Evolutionary conservation across 1,284 basidiomycete genomes (phyloP).

Genomic region (Cutaneotrichosporon cyanovorans): DNA sequence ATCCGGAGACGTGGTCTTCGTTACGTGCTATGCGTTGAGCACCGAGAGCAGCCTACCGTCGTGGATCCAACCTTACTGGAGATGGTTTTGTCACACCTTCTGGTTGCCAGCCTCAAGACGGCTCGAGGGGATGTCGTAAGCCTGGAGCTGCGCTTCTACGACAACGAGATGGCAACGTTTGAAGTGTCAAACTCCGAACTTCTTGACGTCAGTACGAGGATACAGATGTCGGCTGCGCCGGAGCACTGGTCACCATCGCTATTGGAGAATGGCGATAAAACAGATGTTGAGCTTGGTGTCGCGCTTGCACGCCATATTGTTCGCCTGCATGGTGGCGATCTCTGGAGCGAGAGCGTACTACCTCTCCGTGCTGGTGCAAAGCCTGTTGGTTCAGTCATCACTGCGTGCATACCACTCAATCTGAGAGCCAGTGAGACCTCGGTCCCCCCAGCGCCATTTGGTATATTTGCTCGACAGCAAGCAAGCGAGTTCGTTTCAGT

Average conservation of each 20-base stretch:
- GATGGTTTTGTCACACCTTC: conserved; percentile 33
- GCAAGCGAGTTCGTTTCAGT: conserved; percentile 2
- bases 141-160: conserved; percentile 15
- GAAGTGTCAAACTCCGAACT: conserved; percentile 29
- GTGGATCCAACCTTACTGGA: conserved; percentile 40
- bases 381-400: conserved; percentile 13
- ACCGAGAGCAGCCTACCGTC: conserved; percentile 14
- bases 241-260: too few relatives aligned
- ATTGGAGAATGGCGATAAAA: neutral
- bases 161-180: conserved; percentile 17
- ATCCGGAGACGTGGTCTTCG: conserved; percentile 6
- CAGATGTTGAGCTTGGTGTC: conserved; percentile 6
- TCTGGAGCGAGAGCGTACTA: conserved; percentile 27
- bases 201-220: too few relatives aligned
- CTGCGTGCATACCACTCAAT: conserved; percentile 15
- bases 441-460: conserved; percentile 5
- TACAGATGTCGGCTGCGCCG: too few relatives aligned
- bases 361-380: neutral
- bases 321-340: conserved; percentile 45
- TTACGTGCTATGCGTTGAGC: too few relatives aligned
- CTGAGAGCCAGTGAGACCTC: neutral
- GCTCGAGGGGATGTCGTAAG: conserved; percentile 18
- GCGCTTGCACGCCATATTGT: conserved; percentile 41
- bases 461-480: conserved; percentile 9
- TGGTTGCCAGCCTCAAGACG: conserved; percentile 34